phyloP scores from a whole-genome alignment of 192 early-diverging fungal genomes.

The Dissophora ornata region DNA sequence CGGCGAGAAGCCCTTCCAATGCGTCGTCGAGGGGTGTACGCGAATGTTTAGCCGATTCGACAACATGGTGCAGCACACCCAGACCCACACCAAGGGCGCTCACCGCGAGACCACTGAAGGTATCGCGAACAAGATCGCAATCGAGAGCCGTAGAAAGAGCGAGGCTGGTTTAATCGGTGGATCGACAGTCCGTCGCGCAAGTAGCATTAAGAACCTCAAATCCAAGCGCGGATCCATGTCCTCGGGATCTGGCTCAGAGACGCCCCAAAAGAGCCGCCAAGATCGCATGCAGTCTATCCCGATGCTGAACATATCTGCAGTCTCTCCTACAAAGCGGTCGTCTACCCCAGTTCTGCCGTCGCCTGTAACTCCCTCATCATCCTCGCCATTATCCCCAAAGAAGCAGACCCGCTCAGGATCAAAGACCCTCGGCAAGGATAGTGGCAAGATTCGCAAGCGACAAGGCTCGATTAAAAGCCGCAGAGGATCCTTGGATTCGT shows the following conservation, averaged over 20 bases:
- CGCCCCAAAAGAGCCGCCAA: constrained; percentile 7
- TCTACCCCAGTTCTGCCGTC: constrained; percentile 20
- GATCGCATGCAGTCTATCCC: constrained; percentile 29
- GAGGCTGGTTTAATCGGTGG: constrained; percentile 32
- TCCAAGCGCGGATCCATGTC: constrained; percentile 30
- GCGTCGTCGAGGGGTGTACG: constrained; percentile 71
- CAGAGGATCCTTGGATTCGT: constrained; percentile 29
- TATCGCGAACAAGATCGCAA: constrained; percentile 39
- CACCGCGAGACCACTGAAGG: constrained; percentile 21
- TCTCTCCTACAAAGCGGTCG: constrained; percentile 2
- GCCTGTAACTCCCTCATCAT: constrained; percentile 23
- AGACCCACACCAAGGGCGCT: constrained; percentile 66
- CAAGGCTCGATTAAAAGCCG: constrained; percentile 4
- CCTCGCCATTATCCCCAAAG: constrained; percentile 16
- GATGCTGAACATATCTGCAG: constrained; percentile 18
- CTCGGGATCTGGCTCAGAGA: constrained; percentile 2
- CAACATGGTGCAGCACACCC: constrained; percentile 87
- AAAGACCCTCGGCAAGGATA: constrained; percentile 5
- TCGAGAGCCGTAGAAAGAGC: constrained; percentile 48
- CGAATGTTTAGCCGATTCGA: constrained; percentile 80
- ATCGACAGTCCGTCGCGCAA: constrained; percentile 1
- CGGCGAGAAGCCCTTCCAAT: constrained; percentile 69
- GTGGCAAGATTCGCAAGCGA: constrained; percentile 19
- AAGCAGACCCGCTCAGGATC: constrained; percentile 7
- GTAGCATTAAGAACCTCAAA: constrained; percentile 4